Evolutionary conservation across 805 yeast species (phyloP), one percentile per base, ranked within the genome.

Genomic region (Kodamaea jinghongensis): DNA sequence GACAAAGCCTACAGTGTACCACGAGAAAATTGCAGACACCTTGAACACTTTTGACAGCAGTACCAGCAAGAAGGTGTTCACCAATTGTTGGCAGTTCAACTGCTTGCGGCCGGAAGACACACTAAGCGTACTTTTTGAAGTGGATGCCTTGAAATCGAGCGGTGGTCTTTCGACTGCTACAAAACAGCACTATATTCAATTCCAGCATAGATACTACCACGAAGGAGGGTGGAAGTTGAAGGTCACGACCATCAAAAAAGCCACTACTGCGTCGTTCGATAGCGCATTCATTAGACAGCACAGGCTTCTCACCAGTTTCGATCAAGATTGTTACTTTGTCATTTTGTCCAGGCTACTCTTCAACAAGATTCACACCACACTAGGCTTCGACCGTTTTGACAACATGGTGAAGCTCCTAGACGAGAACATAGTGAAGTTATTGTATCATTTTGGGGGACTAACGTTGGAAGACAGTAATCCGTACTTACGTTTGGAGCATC

Each of bases 1-100:
- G 3, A 42, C 46, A 16, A 38, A 57, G 4, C 52, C 48, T n/a
- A 52, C 54, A 28, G 42, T 34, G 10, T 42, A 48, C 22, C 47
- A 59, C 28, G 56, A 55, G 8, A 59, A 52, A 23, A 65, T 67
- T 1, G 60, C 70, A 4, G 73, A 67, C 44, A 50, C 52, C 6
- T 32, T 63, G 4, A 52, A 58, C 6, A 42, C 44, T 12, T 67
- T 54, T 43, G 72, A 67, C 39, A 54, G 66, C 1, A 47, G 63
- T 4, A 50, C 56, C 20, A 56, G 55, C 28, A 59, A 57, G 41
- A 53, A 51, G 32, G 54, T 63, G 4, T 61, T 66, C 41, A 70
- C 76, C 5, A 70, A 70, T 42, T 50, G 49, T 35, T 67, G 73
- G 73, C 42, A 41, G 17, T 52, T 67, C 36, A 61, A 60, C 32